Evolutionary conservation across 176 grass and related monocot genomes (phyloP), one percentile per base, ranked within the genome.

Genomic region (Zoysia pacifica): DNA sequence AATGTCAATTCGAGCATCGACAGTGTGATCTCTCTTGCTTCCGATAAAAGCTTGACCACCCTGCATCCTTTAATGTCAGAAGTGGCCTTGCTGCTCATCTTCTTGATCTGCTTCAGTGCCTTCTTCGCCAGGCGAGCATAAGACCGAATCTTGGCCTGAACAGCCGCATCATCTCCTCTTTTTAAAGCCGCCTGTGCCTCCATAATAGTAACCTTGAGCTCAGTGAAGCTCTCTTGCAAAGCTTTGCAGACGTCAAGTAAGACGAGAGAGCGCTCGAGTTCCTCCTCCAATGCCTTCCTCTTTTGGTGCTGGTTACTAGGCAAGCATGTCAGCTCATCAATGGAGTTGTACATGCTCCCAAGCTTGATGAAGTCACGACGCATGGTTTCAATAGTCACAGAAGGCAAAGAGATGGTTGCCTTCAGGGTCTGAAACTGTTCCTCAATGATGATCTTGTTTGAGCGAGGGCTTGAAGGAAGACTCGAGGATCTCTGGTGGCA

Each of bases 201-300:
- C 18, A 58, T 58, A 6, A 58, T 19, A 19, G 55, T 58, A 58
- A 18, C 55, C 55, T 58, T 58, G 18, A 88, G 38, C 47, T 65
- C 61, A 6, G 10, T 20, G 46, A 87, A 72, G 73, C 40, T 75
- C 51, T 75, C 54, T 11, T 18, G 72, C 19, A 59, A 69, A 48
- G 55, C 8, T 1, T 73, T 69, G 69, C 75, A 75, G 47, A 75
- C 28, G 48, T 90, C 75, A 11, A 86, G 15, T 16, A 80, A 63
- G 69, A 46, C 18, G 9, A 84, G 64, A 42, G 76, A 88, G 7
- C 38, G 19, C 18, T 65, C 73, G 7, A 82, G 59, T 52, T 82
- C 85, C 47, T 77, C 74, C 47, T 87, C 81, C 64, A 76, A 7
- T 76, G 11, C 37, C 12, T 76, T 84, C 70, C 59, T 84, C 9